Conservation (phyloP, 805 yeast genomes). For the Candida maesae region DNA sequence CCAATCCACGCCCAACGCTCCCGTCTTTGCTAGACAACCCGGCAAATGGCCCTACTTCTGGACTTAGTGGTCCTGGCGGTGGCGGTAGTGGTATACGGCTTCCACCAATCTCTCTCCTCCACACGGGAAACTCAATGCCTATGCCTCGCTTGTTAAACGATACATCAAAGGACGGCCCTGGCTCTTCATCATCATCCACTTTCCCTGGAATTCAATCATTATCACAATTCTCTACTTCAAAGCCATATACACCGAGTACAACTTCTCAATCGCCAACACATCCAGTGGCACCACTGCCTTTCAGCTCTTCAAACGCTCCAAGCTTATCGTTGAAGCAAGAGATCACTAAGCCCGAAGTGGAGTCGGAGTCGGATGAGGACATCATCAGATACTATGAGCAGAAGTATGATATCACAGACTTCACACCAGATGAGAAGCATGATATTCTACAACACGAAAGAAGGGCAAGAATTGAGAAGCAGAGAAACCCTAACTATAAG, state of each 20-base stretch:
- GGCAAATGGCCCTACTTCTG: slow-evolving; percentile 4
- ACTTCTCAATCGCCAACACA: too few relatives aligned
- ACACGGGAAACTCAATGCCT: slow-evolving; percentile 6
- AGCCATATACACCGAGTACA: background rate
- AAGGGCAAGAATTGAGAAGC: slow-evolving; percentile 26
- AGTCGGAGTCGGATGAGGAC: slow-evolving; percentile 25
- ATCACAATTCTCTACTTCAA: background rate
- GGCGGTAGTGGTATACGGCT: slow-evolving; percentile 31
- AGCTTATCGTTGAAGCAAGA: slow-evolving; percentile 20
- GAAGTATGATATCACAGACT: slow-evolving; percentile 25
- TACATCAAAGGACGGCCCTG: slow-evolving; percentile 5
- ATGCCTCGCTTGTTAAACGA: slow-evolving; percentile 13
- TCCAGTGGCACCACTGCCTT: background rate
- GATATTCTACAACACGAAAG: slow-evolving; percentile 29
- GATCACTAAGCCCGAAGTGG: slow-evolving; percentile 24
- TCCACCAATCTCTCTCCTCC: slow-evolving; percentile 38
- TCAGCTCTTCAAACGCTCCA: too few relatives aligned
- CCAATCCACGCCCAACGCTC: slow-evolving; percentile 17
- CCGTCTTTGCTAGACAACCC: slow-evolving; percentile 15
- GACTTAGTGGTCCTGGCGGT: slow-evolving; percentile 4
- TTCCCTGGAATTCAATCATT: slow-evolving; percentile 9
- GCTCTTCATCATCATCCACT: too few relatives aligned
- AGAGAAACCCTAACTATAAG: slow-evolving; percentile 26
- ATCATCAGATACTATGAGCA: slow-evolving; percentile 26
- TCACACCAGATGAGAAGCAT: slow-evolving; percentile 28